phyloP scores from a whole-genome alignment of 1,284 basidiomycete genomes.

The Irpex lacteus region DNA sequence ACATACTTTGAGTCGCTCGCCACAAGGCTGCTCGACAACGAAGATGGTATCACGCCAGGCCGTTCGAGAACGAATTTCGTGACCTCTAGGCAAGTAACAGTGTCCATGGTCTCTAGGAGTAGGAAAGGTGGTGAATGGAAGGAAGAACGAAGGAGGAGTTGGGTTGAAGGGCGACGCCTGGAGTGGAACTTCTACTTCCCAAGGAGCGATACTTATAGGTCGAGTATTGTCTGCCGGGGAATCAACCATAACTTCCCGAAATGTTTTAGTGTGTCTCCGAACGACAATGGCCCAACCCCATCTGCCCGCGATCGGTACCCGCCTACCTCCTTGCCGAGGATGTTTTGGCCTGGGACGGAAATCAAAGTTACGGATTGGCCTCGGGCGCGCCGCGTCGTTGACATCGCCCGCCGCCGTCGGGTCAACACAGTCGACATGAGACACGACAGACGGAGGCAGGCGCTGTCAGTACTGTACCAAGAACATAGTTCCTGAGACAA shows the following conservation, averaged over 20 bases:
- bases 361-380: neutral
- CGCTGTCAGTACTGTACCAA: too few relatives aligned
- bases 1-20: neutral
- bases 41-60: neutral
- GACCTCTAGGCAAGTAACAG: slow-evolving; percentile 10
- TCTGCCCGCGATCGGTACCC: neutral
- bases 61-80: slow-evolving; percentile 10
- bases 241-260: neutral
- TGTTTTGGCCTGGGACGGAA: neutral
- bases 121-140: neutral
- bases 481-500: too few relatives aligned
- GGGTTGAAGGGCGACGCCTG: neutral
- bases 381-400: neutral
- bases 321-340: neutral
- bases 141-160: neutral
- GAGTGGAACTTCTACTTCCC: neutral
- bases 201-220: neutral
- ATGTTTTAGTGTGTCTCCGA: neutral
- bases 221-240: neutral
- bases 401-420: too few relatives aligned
- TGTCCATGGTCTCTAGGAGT: neutral
- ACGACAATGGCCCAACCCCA: neutral
- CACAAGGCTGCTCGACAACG: neutral
- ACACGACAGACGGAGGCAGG: too few relatives aligned
- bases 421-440: too few relatives aligned